Base-by-base conservation (phyloP, 2,329 filamentous ascomycete species). In the Cordyceps militaris region DNA sequence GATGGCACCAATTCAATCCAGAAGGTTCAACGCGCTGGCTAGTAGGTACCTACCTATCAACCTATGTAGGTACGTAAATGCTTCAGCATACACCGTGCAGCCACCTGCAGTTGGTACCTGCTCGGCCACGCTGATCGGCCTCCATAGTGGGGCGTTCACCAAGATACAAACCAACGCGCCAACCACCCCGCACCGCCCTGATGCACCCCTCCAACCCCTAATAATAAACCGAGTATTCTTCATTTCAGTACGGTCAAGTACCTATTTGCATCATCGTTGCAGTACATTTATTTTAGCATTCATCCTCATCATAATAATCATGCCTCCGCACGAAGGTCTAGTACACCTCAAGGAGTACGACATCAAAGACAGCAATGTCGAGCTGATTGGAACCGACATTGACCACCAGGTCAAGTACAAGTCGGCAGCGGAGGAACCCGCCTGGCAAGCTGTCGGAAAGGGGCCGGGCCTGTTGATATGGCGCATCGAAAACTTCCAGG, bases 361-460 rank as follows among this genome's bases (percentile, higher is more conserved):
- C 67, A 80, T 87, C 73, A 80, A 84, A 64, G 83, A 87, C 67
- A 85, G 80, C 73, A 88, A 88, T 65, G 81, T 87, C 57, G 83
- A 85, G 69, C 76, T 87, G 57, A 82, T 88, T 59, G 81, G 82
- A 58, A 79, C 77, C 56, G 77, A 82, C 61, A 78, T 88, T 61
- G 85, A 88, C 71, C 85, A 87, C 71, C 77, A 78, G 60, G 80
- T 88, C 65, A 88, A 88, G 66, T 81, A 86, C 75, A 81, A 81
- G 59, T 87, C 84, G 11, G 85, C 85, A 3, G 70, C 76, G 9
- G 80, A 80, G 6, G 85, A 88, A 63, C 85, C 85, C 0, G 85
- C 85, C 9, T 88, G 85, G 85, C 82, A 85, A 55, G 65, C 66
- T 38, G 71, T 87, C 44, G 83, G 84, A 34, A 62, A 72, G 38